Evolutionary conservation across 352 stramenopile species (phyloP).

Genomic region (Saprolegnia parasitica): DNA sequence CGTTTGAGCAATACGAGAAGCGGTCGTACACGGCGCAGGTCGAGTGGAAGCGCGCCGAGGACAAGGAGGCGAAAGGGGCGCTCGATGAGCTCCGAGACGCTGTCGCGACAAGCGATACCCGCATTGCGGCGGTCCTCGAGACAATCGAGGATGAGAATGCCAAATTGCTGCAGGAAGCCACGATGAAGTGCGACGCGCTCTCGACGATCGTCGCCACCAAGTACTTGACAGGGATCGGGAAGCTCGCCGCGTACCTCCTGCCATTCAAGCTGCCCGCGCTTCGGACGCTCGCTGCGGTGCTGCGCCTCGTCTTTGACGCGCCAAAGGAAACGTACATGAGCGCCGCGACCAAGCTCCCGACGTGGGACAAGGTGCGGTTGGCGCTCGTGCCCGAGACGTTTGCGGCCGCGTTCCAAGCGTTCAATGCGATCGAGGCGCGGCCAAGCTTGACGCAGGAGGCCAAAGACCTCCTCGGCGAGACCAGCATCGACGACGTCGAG

Average conservation of each 20-base stretch:
- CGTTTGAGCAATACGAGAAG: constrained; percentile 61
- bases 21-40: constrained; percentile 59
- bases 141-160: constrained; percentile 36
- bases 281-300: constrained; percentile 41
- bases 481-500: constrained; percentile 52
- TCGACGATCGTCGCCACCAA: constrained; percentile 50
- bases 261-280: constrained; percentile 56
- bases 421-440: constrained; percentile 29
- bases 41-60: constrained; percentile 53
- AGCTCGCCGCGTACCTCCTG: constrained; percentile 42
- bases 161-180: constrained; percentile 49
- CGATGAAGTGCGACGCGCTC: constrained; percentile 52
- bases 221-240: constrained; percentile 32
- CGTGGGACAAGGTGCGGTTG: constrained; percentile 58
- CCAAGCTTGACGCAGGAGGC: constrained; percentile 30
- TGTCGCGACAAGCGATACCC: constrained; percentile 49
- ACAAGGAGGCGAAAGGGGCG: constrained; percentile 43
- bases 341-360: constrained; percentile 47
- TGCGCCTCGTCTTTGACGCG: constrained; percentile 47
- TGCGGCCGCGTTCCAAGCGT: constrained; percentile 34
- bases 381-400: constrained; percentile 42
- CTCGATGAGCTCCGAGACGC: constrained; percentile 64
- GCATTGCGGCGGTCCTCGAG: constrained; percentile 42
- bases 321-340: constrained; percentile 40
- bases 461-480: constrained; percentile 46